phyloP scores from a whole-genome alignment of 257 asterid genomes.

The Capsicum rhomboideum region DNA sequence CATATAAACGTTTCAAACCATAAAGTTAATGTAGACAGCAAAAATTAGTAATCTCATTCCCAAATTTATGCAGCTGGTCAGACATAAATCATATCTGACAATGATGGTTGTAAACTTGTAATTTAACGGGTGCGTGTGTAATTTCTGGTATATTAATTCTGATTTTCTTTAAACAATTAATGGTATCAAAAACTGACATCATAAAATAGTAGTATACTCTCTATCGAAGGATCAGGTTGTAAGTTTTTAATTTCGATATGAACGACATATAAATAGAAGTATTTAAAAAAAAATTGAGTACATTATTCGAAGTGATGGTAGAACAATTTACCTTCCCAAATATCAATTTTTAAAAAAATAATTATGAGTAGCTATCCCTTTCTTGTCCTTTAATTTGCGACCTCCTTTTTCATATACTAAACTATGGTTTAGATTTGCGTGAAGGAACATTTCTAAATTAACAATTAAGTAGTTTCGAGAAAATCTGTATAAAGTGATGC shows the following conservation, averaged over 20 bases:
- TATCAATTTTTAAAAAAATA: no score
- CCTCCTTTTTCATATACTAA: no score
- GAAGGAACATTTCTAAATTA: no score
- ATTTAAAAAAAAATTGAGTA: background rate
- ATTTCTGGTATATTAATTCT: background rate
- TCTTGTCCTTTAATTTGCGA: no score
- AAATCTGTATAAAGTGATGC: no score
- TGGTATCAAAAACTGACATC: background rate
- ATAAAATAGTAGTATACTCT: background rate
- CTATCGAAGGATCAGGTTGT: background rate
- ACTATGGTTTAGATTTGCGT: no score
- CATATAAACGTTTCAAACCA: background rate
- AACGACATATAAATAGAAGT: background rate
- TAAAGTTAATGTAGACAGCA: background rate
- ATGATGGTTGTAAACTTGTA: background rate
- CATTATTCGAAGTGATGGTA: no score
- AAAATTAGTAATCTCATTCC: background rate
- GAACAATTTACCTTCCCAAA: no score
- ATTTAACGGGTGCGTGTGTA: background rate
- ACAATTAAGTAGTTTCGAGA: no score
- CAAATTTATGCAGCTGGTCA: background rate
- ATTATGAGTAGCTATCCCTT: no score
- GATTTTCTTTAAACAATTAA: background rate
- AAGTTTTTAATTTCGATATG: background rate
- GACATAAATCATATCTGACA: constrained; percentile 2